phyloP scores from a whole-genome alignment of 202 grass and related monocot genomes.

The Zoysia matrella region DNA sequence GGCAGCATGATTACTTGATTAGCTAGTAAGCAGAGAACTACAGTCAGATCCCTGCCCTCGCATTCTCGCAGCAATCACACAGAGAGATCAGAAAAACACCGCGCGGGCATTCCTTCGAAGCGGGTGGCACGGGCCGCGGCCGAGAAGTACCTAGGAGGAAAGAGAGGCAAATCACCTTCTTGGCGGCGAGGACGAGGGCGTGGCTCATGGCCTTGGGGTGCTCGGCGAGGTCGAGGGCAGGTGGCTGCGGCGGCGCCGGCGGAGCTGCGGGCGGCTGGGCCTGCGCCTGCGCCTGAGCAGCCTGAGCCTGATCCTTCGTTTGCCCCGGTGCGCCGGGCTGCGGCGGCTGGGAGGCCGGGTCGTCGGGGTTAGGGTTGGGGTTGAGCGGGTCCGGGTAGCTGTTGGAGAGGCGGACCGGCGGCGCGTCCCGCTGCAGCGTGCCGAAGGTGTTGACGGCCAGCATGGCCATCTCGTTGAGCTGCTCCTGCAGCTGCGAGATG shows the following conservation, averaged over 20 bases:
- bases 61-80: not conserved
- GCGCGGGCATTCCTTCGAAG: slow-evolving; percentile 18
- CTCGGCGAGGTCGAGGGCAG: slow-evolving; percentile 27
- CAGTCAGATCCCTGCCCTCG: not conserved
- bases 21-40: not conserved
- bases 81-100: no score
- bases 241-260: slow-evolving; percentile 12
- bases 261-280: slow-evolving; percentile 10
- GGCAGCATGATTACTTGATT: not conserved
- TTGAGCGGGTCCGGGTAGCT: slow-evolving; percentile 90
- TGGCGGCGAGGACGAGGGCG: slow-evolving; percentile 83
- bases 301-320: slow-evolving; percentile 18
- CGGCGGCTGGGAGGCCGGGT: slow-evolving; percentile 24
- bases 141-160: not conserved
- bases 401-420: slow-evolving; percentile 78
- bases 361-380: slow-evolving; percentile 58
- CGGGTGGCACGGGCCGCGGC: not conserved
- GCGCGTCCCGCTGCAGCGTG: slow-evolving; percentile 86
- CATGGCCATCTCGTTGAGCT: slow-evolving; percentile 85
- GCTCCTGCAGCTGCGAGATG: slow-evolving; percentile 95
- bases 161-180: slow-evolving; percentile 55
- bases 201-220: slow-evolving; percentile 80
- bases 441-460: slow-evolving; percentile 89
- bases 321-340: slow-evolving; percentile 35
- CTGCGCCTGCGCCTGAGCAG: not conserved